Conservation (phyloP, 83 land plant species). For the Thuja plicata region DNA sequence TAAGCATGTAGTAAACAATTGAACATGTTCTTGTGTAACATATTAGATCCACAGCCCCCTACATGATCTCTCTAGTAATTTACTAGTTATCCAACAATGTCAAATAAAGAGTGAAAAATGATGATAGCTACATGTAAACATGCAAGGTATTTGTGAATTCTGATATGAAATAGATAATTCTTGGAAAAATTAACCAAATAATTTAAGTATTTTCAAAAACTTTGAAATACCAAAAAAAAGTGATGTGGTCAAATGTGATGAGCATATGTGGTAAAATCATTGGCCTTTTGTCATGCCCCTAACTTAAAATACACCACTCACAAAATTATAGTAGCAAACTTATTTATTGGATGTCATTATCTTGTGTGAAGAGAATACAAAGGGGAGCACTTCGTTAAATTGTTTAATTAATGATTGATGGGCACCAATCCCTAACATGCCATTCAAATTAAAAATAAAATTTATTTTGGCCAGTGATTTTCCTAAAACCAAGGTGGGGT, state of each 20-base stretch:
- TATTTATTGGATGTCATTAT: too few species aligned
- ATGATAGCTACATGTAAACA: background rate
- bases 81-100: background rate
- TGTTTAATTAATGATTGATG: too few species aligned
- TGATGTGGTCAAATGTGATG: background rate
- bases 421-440: too few species aligned
- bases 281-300: too few species aligned
- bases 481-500: too few species aligned
- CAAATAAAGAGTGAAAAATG: background rate
- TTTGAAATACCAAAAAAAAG: background rate
- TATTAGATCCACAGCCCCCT: background rate
- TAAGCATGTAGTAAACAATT: background rate
- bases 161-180: background rate
- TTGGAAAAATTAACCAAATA: background rate
- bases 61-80: background rate
- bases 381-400: too few species aligned
- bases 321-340: too few species aligned
- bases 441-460: too few species aligned
- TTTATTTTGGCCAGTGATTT: too few species aligned
- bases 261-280: background rate
- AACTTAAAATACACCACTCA: too few species aligned
- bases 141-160: background rate
- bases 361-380: too few species aligned
- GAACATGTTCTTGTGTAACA: background rate
- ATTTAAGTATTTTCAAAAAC: background rate